Conservation (phyloP, 2,329 filamentous ascomycete species). For the Lizonia empirigonia region DNA sequence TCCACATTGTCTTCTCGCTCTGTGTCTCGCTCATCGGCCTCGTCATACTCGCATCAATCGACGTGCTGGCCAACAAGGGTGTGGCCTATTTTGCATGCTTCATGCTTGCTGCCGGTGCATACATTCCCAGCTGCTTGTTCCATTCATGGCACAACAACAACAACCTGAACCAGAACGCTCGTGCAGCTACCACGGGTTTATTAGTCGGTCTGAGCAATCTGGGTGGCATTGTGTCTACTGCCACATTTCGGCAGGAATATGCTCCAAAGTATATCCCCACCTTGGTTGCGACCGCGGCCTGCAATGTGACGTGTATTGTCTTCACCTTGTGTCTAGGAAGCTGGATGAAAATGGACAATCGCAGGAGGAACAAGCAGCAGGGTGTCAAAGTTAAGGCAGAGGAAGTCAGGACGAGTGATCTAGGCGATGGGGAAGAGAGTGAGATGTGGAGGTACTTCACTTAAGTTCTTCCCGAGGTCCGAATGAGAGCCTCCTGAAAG, state of each 20-base stretch:
- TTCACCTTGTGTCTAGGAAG: conserved; percentile 49
- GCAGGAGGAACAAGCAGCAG: conserved; percentile 47
- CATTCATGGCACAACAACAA: conserved; percentile 61
- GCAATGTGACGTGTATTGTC: conserved; percentile 52
- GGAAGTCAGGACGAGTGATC: conserved; percentile 50
- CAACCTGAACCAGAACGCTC: conserved; percentile 56
- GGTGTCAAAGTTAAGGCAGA: conserved; percentile 44
- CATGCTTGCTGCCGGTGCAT: conserved; percentile 53
- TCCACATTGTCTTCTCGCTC: conserved; percentile 53
- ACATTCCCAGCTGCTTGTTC: conserved; percentile 56
- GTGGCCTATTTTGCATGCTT: conserved; percentile 60
- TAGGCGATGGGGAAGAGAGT: conserved; percentile 49
- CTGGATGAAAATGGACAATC: conserved; percentile 56
- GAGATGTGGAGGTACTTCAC: conserved; percentile 49
- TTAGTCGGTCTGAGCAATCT: conserved; percentile 58
- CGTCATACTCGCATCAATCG: conserved; percentile 53
- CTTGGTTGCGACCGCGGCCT: conserved; percentile 51
- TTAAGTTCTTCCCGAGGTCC: not conserved
- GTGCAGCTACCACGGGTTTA: conserved; percentile 57
- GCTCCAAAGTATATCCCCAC: conserved; percentile 58
- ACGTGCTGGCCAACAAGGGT: conserved; percentile 50
- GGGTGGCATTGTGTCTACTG: conserved; percentile 54
- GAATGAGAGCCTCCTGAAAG: not conserved
- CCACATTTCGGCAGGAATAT: conserved; percentile 56
- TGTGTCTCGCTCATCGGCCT: conserved; percentile 52